Percentiles rank a stretch among this genome's conserved stretches.
phyloP scores from a whole-genome alignment of 495 filamentous ascomycete species.

The Aspergillus haitiensis region DNA sequence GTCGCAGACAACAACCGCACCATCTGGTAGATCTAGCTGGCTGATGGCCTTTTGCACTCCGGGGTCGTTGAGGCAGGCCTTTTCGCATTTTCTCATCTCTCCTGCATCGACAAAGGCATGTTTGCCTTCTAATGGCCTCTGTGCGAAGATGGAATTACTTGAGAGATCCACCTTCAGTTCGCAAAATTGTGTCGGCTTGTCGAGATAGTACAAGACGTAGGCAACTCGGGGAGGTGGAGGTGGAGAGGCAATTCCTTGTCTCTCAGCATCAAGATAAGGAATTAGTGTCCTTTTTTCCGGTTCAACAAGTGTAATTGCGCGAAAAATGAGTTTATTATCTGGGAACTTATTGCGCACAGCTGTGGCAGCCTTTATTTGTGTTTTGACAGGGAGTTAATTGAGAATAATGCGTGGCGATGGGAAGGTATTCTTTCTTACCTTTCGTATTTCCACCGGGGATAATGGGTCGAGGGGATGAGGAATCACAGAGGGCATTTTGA shows the following conservation, averaged over 20 bases:
- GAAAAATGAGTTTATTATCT: slow-evolving; percentile 7
- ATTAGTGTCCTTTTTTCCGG: slow-evolving; percentile 25
- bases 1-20: slow-evolving; percentile 16
- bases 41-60: slow-evolving; percentile 20
- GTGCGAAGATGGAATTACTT: not conserved
- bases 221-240: slow-evolving; percentile 20
- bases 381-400: not conserved
- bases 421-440: not conserved
- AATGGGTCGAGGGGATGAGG: slow-evolving; percentile 15
- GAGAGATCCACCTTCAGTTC: slow-evolving; percentile 20
- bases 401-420: not conserved
- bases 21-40: slow-evolving; percentile 18
- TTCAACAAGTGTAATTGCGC: slow-evolving; percentile 24
- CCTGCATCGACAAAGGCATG: slow-evolving; percentile 27
- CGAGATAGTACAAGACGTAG: slow-evolving; percentile 12
- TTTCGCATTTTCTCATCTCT: slow-evolving; percentile 25
- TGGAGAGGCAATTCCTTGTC: slow-evolving; percentile 4
- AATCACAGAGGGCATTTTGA: not conserved
- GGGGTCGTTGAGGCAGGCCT: slow-evolving; percentile 17
- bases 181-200: slow-evolving; percentile 10
- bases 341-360: slow-evolving; percentile 11
- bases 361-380: slow-evolving; percentile 6
- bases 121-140: slow-evolving; percentile 24
- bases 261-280: slow-evolving; percentile 24
- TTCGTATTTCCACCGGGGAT: not conserved